Evolutionary conservation across 1,284 basidiomycete genomes (phyloP).

Genomic region (Tilletiaria anomala): DNA sequence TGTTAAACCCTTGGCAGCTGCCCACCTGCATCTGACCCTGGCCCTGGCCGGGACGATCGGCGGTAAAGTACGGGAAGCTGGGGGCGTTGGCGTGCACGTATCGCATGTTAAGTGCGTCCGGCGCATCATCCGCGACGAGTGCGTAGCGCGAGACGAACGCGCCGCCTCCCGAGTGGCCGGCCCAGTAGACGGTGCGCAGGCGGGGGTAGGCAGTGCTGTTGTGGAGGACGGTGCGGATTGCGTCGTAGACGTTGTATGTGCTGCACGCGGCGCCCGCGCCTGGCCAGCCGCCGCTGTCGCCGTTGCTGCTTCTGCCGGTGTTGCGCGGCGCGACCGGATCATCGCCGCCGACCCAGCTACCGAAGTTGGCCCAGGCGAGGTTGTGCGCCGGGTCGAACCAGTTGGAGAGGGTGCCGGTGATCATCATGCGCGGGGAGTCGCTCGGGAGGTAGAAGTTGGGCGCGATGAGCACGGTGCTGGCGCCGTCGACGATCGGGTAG

Average conservation of each 20-base stretch:
- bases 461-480: slow-evolving; percentile 1
- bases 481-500: not conserved
- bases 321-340: not conserved
- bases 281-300: not conserved
- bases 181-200: not conserved
- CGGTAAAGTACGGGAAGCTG: not conserved
- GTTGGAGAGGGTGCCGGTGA: not conserved
- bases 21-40: too few species aligned
- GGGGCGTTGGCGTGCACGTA: slow-evolving; percentile 1
- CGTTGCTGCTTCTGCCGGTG: too few species aligned
- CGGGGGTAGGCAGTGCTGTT: not conserved
- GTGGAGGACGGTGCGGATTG: not conserved
- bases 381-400: not conserved
- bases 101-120: not conserved
- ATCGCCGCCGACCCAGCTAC: not conserved
- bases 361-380: not conserved
- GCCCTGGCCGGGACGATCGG: not conserved
- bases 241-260: slow-evolving; percentile 1
- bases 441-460: slow-evolving; percentile 1
- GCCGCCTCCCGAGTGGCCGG: slow-evolving; percentile 1
- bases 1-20: not conserved
- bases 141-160: slow-evolving; percentile 1
- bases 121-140: not conserved
- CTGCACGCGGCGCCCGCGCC: not conserved
- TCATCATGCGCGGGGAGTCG: not conserved